Percentiles rank a stretch among this genome's conserved stretches.
Evolutionary conservation across 345 rosid genomes (phyloP).

Genomic region (Atalantia buxifolia): DNA sequence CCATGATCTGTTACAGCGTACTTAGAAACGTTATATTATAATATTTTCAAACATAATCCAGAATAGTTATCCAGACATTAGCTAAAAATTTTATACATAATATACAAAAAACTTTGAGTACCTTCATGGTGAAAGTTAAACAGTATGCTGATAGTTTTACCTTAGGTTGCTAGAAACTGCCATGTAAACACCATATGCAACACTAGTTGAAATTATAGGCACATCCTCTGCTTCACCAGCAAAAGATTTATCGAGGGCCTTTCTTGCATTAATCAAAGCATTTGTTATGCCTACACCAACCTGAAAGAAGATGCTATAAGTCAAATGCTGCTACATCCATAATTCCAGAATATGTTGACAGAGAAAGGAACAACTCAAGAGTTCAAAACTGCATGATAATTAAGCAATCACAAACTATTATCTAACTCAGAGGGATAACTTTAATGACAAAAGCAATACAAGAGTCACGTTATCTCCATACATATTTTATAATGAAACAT

Average conservation of each 20-base stretch:
- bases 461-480: not conserved
- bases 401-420: not conserved
- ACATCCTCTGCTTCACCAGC: slow-evolving; percentile 62
- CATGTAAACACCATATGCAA: slow-evolving; percentile 70
- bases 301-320: slow-evolving; percentile 20
- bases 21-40: not conserved
- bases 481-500: not conserved
- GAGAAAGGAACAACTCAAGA: not conserved
- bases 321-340: not conserved
- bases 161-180: slow-evolving; percentile 18
- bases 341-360: not conserved
- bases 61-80: not conserved
- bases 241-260: slow-evolving; percentile 53
- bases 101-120: too few species aligned
- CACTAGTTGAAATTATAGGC: slow-evolving; percentile 62
- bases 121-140: not conserved
- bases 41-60: not conserved
- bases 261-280: slow-evolving; percentile 50
- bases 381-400: not conserved
- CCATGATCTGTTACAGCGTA: not conserved
- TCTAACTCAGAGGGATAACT: not conserved
- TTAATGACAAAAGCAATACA: not conserved
- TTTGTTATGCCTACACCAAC: slow-evolving; percentile 60
- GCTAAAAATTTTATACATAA: not conserved
- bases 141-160: not conserved